Base-by-base conservation (phyloP, 805 yeast species). In the Saccharomycopsis oosterbeekiorum region DNA sequence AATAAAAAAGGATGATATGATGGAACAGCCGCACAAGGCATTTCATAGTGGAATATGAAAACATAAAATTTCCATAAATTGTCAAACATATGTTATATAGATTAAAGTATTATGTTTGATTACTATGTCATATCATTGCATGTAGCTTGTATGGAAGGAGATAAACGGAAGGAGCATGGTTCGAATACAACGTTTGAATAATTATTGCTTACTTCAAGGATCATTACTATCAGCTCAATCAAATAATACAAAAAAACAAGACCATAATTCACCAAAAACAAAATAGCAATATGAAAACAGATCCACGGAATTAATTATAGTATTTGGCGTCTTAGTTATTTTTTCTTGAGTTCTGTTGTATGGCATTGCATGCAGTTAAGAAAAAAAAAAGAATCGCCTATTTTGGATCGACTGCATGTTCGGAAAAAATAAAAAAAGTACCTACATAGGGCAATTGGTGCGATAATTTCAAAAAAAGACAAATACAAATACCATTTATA, bases 1-100 rank as follows among this genome's bases (percentile, higher is more conserved):
- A 71, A 69, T 60, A 55, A 17, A 36, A 50, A 8, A 6, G 5
- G 17, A 37, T 24, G 10, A 15, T 43, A 43, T 37, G n/a, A 47
- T 47, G 12, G 21, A 24, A 11, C 53, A 15, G n/a, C 21, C n/a
- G 10, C 11, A 10, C 34, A 37, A 12, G 41, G 41, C 41, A 12
- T 14, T 10, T 11, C 15, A 37, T 37, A 37, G 3, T 37, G 41
- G 15, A 14, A 37, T 37, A 14, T 37, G 15, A 12, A 37, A 14
- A 12, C 9, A 12, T 37, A 2, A 12, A 37, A 37, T 37, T 37
- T 37, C 41, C 15, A 37, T 4, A 37, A 12, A 37, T 37, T 2
- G 9, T 37, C 12, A 37, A 2, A 4, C 4, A 5, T 37, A 37
- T 37, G 9, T 37, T 12, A 37, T 37, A 37, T 37, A 37, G 41